phyloP scores from a whole-genome alignment of 768 basidiomycete species.

The Lactarius deliciosus region DNA sequence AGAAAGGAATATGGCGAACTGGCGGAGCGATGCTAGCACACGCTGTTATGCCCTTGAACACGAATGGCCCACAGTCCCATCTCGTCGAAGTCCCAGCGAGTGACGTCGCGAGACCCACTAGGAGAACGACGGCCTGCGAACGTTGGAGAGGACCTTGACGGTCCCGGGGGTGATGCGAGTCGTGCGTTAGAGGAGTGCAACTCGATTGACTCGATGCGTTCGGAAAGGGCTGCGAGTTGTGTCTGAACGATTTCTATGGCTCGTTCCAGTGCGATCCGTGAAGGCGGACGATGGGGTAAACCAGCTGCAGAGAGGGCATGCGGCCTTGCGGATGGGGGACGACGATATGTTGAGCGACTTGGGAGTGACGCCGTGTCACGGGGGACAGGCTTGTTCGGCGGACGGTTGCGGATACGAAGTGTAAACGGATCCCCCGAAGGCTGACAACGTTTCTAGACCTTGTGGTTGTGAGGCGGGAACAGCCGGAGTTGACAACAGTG shows the following conservation, averaged over 20 bases:
- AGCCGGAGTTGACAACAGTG: constrained; percentile 51
- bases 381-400: constrained; percentile 27
- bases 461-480: constrained; percentile 70
- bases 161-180: constrained; percentile 38
- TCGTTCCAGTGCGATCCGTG: constrained; percentile 60
- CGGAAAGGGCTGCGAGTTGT: constrained; percentile 76
- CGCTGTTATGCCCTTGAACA: constrained; percentile 65
- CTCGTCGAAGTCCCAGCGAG: constrained; percentile 43
- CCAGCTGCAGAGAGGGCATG: constrained; percentile 27
- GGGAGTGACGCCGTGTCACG: constrained; percentile 2
- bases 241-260: constrained; percentile 80
- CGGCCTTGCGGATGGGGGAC: constrained; percentile 27
- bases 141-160: constrained; percentile 36
- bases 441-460: constrained; percentile 68
- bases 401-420: constrained; percentile 39
- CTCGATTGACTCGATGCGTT: constrained; percentile 66
- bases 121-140: constrained; percentile 28
- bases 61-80: constrained; percentile 80
- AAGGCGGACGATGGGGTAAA: constrained; percentile 43
- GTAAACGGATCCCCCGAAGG: constrained; percentile 53
- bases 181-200: constrained; percentile 30
- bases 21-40: constrained; percentile 48
- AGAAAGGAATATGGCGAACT: constrained; percentile 57
- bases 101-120: constrained; percentile 23
- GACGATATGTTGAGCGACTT: constrained; percentile 15